Conservation (phyloP, 768 basidiomycete species). For the Pleurotus salmoneostramineus region DNA sequence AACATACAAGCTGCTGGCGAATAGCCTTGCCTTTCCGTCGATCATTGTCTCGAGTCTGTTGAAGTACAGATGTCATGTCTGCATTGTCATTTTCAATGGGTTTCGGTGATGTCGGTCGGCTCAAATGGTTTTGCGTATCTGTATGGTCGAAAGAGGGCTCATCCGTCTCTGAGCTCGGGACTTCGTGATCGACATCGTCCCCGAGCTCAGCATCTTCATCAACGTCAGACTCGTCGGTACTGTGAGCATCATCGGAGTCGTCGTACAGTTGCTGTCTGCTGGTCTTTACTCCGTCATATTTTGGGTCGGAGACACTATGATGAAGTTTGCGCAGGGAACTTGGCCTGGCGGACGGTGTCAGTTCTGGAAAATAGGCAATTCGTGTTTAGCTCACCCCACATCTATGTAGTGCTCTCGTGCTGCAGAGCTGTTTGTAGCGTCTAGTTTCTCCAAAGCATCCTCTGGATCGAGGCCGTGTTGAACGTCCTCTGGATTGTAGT, state of each 20-base stretch:
- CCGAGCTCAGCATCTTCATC: slow-evolving; percentile 28
- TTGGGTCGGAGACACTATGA: slow-evolving; percentile 66
- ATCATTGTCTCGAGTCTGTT: slow-evolving; percentile 63
- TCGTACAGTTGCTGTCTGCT: slow-evolving; percentile 53
- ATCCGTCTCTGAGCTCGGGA: slow-evolving; percentile 3
- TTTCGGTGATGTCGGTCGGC: slow-evolving; percentile 6
- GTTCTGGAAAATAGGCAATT: neutral
- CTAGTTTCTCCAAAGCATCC: slow-evolving; percentile 29
- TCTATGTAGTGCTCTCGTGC: slow-evolving; percentile 78
- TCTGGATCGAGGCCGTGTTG: slow-evolving; percentile 44
- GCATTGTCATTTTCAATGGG: slow-evolving; percentile 19
- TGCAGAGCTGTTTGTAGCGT: slow-evolving; percentile 21
- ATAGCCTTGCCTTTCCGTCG: slow-evolving; percentile 82
- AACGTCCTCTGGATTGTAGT: slow-evolving; percentile 73
- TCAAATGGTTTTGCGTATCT: slow-evolving; percentile 1
- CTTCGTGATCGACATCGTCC: slow-evolving; percentile 15
- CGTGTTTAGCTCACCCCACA: slow-evolving; percentile 60
- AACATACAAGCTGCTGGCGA: slow-evolving; percentile 74
- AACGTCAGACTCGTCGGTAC: slow-evolving; percentile 26
- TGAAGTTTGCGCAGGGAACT: slow-evolving; percentile 66
- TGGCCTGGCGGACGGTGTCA: slow-evolving; percentile 36
- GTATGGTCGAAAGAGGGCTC: slow-evolving; percentile 7
- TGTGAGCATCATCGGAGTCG: slow-evolving; percentile 26
- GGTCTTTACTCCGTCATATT: slow-evolving; percentile 72
- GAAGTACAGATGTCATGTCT: slow-evolving; percentile 50